A percentile compares a stretch with the other conserved stretches of the same genome.
Conservation (phyloP, 192 early-diverging fungal species). For the Globomyces pollinis-pini region DNA sequence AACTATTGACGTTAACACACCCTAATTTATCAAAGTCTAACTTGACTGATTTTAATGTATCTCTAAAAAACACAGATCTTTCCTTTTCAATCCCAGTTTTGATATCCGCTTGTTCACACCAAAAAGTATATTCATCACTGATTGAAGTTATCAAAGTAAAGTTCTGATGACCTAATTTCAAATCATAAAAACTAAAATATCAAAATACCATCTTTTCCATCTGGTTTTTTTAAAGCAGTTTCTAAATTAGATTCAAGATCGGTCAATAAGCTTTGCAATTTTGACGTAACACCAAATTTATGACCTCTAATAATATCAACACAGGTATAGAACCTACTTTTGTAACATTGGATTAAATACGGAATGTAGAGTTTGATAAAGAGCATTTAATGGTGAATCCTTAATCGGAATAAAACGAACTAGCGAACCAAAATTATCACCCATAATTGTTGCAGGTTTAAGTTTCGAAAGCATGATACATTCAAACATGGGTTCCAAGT, state of each 20-base stretch:
- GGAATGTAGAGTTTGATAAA: conserved; percentile 29
- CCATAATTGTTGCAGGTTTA: not conserved
- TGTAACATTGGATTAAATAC: conserved; percentile 29
- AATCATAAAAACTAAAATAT: not conserved
- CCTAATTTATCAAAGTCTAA: conserved; percentile 16
- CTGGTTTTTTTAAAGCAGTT: conserved; percentile 1
- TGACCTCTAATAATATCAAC: too few species aligned
- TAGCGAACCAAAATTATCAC: not conserved
- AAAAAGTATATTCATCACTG: conserved; percentile 24
- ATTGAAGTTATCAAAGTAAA: conserved; percentile 13
- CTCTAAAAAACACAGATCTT: conserved; percentile 14
- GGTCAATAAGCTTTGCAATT: conserved; percentile 22
- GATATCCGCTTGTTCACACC: conserved; percentile 12
- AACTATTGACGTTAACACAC: not conserved
- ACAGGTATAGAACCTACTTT: too few species aligned
- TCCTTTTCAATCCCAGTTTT: not conserved
- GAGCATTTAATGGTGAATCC: conserved; percentile 11
- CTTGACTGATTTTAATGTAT: conserved; percentile 20
- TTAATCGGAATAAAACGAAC: conserved; percentile 7
- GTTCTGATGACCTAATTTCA: not conserved
- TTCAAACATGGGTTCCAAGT: not conserved
- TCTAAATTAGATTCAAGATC: conserved; percentile 27
- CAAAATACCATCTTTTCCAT: too few species aligned
- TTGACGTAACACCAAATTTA: conserved; percentile 13
- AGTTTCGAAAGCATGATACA: conserved; percentile 5